Conservation (phyloP, 306 rosid species). For the Styphnolobium japonicum region DNA sequence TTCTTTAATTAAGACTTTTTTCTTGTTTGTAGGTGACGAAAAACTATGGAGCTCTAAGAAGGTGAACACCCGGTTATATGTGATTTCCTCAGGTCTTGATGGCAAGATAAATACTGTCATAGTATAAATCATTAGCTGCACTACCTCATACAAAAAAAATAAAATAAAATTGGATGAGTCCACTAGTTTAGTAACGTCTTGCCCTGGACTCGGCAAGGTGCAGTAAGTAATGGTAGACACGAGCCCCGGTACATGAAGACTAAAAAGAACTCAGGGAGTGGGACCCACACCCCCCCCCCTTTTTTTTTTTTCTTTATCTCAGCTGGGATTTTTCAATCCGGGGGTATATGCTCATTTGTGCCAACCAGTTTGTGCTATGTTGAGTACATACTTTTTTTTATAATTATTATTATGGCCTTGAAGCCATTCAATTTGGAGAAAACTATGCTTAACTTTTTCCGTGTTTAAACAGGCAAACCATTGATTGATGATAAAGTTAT, state of each 20-base stretch:
- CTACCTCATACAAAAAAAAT: conserved; percentile 1
- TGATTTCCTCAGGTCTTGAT: background rate
- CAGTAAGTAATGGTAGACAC: background rate
- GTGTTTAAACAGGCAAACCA: too few relatives aligned
- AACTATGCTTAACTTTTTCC: too few relatives aligned
- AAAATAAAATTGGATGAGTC: background rate
- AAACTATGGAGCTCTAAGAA: conserved; percentile 88
- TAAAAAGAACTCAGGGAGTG: background rate
- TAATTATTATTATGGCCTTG: background rate
- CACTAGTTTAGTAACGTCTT: conserved; percentile 9
- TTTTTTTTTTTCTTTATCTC: too few relatives aligned
- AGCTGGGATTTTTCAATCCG: too few relatives aligned
- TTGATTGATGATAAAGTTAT: too few relatives aligned
- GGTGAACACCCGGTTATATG: conserved; percentile 35
- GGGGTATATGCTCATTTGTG: too few relatives aligned
- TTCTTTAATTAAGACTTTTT: conserved; percentile 20
- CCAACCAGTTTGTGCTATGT: background rate
- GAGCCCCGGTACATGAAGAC: background rate
- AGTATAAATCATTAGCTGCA: conserved; percentile 16
- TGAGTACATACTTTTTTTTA: background rate
- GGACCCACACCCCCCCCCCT: background rate
- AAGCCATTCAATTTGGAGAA: background rate
- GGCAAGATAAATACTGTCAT: background rate
- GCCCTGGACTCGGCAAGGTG: background rate
- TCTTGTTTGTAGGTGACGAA: conserved; percentile 65